phyloP scores from a whole-genome alignment of 148 eudicot genomes.

The Vaccinium myrtillus region DNA sequence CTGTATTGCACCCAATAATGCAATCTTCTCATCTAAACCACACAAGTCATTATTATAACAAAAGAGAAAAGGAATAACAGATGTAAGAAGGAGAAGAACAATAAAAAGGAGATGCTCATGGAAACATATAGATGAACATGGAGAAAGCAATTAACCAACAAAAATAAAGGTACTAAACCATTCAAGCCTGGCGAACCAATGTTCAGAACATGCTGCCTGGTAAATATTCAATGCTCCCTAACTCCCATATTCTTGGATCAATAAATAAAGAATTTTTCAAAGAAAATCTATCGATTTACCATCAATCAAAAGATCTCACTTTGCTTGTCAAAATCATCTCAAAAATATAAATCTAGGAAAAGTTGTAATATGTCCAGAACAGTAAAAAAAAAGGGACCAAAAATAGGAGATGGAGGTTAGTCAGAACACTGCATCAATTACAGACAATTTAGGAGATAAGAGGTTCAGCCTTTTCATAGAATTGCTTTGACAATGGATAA shows the following conservation, averaged over 20 bases:
- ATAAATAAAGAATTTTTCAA: not conserved
- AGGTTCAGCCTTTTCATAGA: not conserved
- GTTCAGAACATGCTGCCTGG: not conserved
- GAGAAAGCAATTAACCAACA: not conserved
- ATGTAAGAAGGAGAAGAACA: not conserved
- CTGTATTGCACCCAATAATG: conserved; percentile 93
- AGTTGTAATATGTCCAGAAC: not conserved
- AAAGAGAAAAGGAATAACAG: not conserved
- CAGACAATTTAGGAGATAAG: not conserved
- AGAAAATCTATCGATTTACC: not conserved
- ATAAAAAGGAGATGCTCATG: not conserved
- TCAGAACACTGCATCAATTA: not conserved
- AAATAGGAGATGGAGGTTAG: not conserved
- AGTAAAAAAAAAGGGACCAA: not conserved
- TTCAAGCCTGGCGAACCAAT: not conserved
- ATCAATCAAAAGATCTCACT: not conserved
- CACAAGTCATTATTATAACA: not conserved
- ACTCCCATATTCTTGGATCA: not conserved
- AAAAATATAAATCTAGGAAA: not conserved
- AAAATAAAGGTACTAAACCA: not conserved
- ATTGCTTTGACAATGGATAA: not conserved
- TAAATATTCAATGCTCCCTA: not conserved
- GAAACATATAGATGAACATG: conserved; percentile 2
- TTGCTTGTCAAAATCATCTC: not conserved
- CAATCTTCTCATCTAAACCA: conserved; percentile 89